Conservation (phyloP, 176 grass and related monocot species). For the Oryza glumipatula region DNA sequence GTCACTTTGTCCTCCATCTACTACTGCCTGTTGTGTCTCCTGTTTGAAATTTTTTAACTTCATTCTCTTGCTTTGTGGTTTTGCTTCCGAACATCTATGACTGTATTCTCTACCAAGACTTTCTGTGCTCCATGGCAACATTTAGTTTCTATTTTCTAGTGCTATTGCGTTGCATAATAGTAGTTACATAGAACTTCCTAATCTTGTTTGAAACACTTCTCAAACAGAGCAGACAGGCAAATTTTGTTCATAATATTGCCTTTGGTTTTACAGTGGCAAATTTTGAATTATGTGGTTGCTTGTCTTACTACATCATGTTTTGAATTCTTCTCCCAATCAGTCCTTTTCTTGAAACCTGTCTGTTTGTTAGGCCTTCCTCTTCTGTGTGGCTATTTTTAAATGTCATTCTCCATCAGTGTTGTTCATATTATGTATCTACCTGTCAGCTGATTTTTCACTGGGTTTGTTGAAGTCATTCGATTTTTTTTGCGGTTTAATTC, state of each 20-base stretch:
- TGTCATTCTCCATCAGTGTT: not conserved
- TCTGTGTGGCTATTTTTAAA: not conserved
- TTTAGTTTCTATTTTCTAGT: not conserved
- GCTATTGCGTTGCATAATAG: not conserved
- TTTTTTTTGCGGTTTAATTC: not conserved
- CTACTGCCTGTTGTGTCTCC: not conserved
- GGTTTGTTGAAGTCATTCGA: not conserved
- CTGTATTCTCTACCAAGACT: not conserved
- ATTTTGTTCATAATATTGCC: not conserved
- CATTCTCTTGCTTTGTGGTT: not conserved
- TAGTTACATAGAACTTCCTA: not conserved
- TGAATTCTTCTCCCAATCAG: not conserved
- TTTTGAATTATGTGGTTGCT: not conserved
- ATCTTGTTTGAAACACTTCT: conserved; percentile 3
- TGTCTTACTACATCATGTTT: not conserved
- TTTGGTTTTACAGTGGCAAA: not conserved
- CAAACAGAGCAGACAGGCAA: too few species aligned
- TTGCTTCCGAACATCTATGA: not conserved
- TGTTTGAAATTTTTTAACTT: not conserved
- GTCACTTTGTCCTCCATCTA: not conserved
- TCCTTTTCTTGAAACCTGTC: not conserved
- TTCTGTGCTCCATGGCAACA: not conserved
- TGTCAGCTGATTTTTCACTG: not conserved
- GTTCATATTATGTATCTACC: not conserved
- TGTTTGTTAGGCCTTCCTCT: not conserved